A percentile compares a stretch with the other conserved stretches of the same genome.
phyloP scores from a whole-genome alignment of 768 basidiomycete genomes.

The Xanthoconium purpureum region DNA sequence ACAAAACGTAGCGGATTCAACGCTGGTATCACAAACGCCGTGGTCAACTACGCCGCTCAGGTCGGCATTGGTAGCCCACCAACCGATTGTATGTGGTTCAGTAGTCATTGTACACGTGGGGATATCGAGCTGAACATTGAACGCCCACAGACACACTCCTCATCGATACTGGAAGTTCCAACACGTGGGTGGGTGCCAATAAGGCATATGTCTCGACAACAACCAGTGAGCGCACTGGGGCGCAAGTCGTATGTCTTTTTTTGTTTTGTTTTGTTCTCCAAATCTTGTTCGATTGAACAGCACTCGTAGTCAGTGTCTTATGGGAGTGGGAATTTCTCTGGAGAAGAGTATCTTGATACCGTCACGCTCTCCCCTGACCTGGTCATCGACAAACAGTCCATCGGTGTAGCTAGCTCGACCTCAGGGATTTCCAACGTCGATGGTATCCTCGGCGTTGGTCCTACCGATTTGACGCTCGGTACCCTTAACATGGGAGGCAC shows the following conservation, averaged over 20 bases:
- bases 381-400: no score
- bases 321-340: no score
- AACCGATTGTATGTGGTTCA: constrained; percentile 22
- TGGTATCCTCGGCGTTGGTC: background rate
- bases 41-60: constrained; percentile 29
- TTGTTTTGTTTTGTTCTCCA: no score
- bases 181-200: constrained; percentile 32
- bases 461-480: background rate
- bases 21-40: constrained; percentile 20
- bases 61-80: constrained; percentile 28
- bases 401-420: no score
- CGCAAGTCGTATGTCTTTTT: constrained; percentile 17
- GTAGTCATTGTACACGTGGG: background rate
- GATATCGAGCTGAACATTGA: no score
- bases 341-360: no score
- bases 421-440: background rate
- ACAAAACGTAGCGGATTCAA: background rate
- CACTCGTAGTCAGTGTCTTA: no score
- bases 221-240: constrained; percentile 19
- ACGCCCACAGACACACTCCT: constrained; percentile 33
- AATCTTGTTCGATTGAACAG: no score
- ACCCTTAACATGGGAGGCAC: background rate
- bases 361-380: no score
- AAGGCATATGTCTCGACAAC: constrained; percentile 16
- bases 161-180: constrained; percentile 34